Base-by-base conservation (phyloP, 176 grass and related monocot species). In the Triticum turgidum region DNA sequence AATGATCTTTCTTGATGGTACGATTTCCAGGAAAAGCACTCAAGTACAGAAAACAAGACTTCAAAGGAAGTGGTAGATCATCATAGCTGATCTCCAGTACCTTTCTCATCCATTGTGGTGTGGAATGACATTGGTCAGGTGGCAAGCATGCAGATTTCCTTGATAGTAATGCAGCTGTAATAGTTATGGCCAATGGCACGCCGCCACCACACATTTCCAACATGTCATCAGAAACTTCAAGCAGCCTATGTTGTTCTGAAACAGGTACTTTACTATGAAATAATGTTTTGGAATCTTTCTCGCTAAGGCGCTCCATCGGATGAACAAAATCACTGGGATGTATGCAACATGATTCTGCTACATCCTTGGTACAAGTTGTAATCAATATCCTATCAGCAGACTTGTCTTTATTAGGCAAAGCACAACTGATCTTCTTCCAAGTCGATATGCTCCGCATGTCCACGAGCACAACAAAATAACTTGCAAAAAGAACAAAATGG, bases 41-140 rank as follows among this genome's bases (percentile, higher is more conserved):
- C 11, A 86, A 24, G 25, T 86, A 86, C 52, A 86, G 15, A 11
- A 86, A 47, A 13, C 85, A 80, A 73, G 85, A 54, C 22, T 82
- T 87, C 33, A 87, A 0, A 17, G 22, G 22, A 10, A 10, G 44
- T 25, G 70, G 17, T 38, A 87, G 86, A 68, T 67, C 69, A 75
- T 5, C 41, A 30, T 29, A 87, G 27, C 78, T 65, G 11, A 72
- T 62, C 3, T 86, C 66, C 37, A 86, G 37, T 80, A 86, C 42
- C 17, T 80, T 86, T 86, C 65, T 63, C 76, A 62, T 80, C 4
- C 0, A 34, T 69, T 65, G n/a, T 79, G 45, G n/a, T 5, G 5
- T 20, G 1, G 83, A 84, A 24, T 49, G 0, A 64, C 18, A 77
- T 27, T 77, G 20, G 34, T 67, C 45, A 39, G 12, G 68, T 5